Evolutionary conservation across 148 eudicot genomes (phyloP), one percentile per base, ranked within the genome.

Genomic region (Vaccinium myrtillus): DNA sequence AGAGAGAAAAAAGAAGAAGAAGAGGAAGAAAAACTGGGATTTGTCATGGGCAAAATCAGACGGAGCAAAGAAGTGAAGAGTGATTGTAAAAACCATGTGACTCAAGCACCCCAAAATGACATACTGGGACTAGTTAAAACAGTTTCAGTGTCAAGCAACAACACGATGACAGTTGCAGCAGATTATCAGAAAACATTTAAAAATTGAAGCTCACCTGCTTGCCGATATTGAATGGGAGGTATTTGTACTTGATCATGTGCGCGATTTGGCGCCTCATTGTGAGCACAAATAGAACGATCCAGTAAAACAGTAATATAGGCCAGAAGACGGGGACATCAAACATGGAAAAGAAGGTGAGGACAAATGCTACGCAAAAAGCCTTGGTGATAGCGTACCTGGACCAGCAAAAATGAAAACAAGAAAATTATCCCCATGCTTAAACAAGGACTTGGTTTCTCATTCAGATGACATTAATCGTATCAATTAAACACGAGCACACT

Each of bases 241-340:
- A 94, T 90, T 90, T 91, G 93, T 95, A 92, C 86, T 95, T 95
- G 83, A 95, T 87, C 98, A 95, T 95, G 89, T 95, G 98, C 65
- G 92, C 90, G 79, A 95, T 93, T 86, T 94, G 98, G 77, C 98
- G 94, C 91, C 92, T 93, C 98, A 95, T 94, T 56, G 98, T 94
- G 53, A 95, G 95, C 85, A 89, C 86, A 84, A 95, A 94, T 48
- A 95, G 91, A 70, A 91, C 92, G 67, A 93, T n/a, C 96, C 96
- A 93, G 88, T 93, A 93, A 85, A 91, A 91, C 18, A 93, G 87
- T 76, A 93, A 84, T 84, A 93, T 93, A 71, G 96, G 96, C 96
- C 96, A 93, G 77, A 93, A 93, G 81, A 93, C 96, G 58, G 96
- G 96, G 53, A 93, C 92, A 84, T 93, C 96, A 53, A 93, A 92